These are phyloP conservation scores for Eucalyptus polyanthemos DNA, from an alignment of 345 rosid genomes.

Conservation along the genomic window DNA sequence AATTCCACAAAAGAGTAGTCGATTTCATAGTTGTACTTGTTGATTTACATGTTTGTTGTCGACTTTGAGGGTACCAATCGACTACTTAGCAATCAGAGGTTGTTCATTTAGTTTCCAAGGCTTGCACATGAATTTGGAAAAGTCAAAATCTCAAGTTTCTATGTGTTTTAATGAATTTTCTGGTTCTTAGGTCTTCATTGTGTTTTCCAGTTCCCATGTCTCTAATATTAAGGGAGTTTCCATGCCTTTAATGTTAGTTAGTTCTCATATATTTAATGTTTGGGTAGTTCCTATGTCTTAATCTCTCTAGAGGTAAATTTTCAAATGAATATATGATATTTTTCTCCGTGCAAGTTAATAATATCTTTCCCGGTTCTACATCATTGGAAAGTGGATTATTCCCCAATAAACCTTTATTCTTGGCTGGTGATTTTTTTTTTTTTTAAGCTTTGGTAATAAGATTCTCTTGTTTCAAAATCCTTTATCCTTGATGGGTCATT, in stretches of 20 bases:
- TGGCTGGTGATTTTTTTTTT: not conserved
- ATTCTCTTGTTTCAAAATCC: not conserved
- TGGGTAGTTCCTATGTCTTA: not conserved
- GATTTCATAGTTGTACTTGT: not conserved
- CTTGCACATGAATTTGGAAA: not conserved
- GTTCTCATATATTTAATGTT: not conserved
- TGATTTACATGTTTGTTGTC: not conserved
- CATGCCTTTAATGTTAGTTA: not conserved
- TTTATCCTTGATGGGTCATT: not conserved
- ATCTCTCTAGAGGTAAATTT: not conserved
- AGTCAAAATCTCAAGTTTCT: not conserved
- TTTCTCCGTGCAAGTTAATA: no score
- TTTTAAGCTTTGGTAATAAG: accelerated
- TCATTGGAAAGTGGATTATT: not conserved
- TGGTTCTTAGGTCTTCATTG: not conserved
- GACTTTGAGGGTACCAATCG: accelerated
- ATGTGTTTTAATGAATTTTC: not conserved
- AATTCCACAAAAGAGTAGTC: not conserved
- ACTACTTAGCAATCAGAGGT: no score
- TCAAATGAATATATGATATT: not conserved
- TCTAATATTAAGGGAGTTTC: not conserved
- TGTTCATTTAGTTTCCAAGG: not conserved
- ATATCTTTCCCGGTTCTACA: not conserved
- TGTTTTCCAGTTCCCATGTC: not conserved
- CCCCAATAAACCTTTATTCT: not conserved